Evolutionary conservation across 306 rosid species (phyloP), one percentile per base, ranked within the genome.

Genomic region (Leucaena leucocephala): DNA sequence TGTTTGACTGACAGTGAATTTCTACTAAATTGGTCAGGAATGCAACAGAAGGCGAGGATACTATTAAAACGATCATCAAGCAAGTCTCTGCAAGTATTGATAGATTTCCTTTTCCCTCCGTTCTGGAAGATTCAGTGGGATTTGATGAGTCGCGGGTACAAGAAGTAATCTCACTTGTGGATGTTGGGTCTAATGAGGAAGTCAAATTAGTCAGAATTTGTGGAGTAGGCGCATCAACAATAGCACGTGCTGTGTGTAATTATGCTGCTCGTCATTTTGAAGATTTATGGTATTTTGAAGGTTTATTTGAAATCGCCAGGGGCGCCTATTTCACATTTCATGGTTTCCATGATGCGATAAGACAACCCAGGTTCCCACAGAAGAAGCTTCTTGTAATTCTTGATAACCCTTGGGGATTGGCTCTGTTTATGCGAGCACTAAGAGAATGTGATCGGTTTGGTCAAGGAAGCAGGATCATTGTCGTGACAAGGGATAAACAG

Each of bases 391-490:
- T 79, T 58, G 0, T 83, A 27, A 64, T 79, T 61, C 81, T 83
- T 36, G 83, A 83, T 9, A 81, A 79, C 8, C 81, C 75, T 1
- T 65, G 62, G 11, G 22, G 35, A 27, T 7, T 69, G 22, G n/a
- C 16, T 19, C 84, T 70, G 6, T 0, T 1, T 27, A 27, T 79
- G 61, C 1, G 33, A 5, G 42, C 63, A 34, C 49, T 83, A 5
- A 83, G 84, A 34, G 33, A 68, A 4, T 1, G 19, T 2, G 81
- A 84, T 33, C 80, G 86, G 81, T 84, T 84, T 71, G 81, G 78
- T 40, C 27, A 8, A 5, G 79, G 82, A 57, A 57, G 63, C 22
- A 57, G 14, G 14, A 57, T 57, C 63, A 57, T 57, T 3, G 22
- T 57, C 13, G 8, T 13, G 33, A 57, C 6, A 19, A 8, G 63